A percentile compares a stretch with the other conserved stretches of the same genome.
Evolutionary conservation across 2,329 filamentous ascomycete genomes (phyloP).

Genomic region (Alternaria novae-zelandiae): DNA sequence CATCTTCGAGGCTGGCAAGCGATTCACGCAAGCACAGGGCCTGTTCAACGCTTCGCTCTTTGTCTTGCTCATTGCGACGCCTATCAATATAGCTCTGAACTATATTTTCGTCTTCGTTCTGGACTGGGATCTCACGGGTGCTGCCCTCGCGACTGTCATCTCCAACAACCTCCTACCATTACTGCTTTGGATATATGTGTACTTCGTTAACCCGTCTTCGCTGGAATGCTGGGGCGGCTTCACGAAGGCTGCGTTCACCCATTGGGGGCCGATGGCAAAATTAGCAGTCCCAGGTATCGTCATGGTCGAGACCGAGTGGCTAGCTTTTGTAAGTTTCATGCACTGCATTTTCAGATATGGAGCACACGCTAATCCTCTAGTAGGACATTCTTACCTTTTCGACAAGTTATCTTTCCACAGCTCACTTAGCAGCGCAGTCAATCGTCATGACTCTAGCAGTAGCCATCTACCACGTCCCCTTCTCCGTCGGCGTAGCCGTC

Average conservation of each 20-base stretch:
- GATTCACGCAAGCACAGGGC: conserved; percentile 63
- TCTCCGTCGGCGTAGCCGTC: conserved; percentile 49
- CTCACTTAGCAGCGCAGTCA: conserved; percentile 80
- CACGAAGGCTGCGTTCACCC: conserved; percentile 68
- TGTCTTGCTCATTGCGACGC: conserved; percentile 56
- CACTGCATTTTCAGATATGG: neutral
- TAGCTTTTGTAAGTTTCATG: conserved; percentile 33
- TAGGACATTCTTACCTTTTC: conserved; percentile 67
- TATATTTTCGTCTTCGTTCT: conserved; percentile 55
- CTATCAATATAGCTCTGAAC: conserved; percentile 57
- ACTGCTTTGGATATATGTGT: conserved; percentile 56
- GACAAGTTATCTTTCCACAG: conserved; percentile 78
- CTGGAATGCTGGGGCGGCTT: conserved; percentile 74
- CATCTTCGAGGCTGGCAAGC: conserved; percentile 61
- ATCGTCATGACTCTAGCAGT: conserved; percentile 43
- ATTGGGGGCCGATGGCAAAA: conserved; percentile 84
- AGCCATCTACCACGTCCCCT: conserved; percentile 51
- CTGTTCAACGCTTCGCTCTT: conserved; percentile 59
- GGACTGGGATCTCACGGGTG: conserved; percentile 58
- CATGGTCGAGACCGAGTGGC: conserved; percentile 78
- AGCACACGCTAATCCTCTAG: neutral
- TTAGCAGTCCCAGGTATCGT: conserved; percentile 89
- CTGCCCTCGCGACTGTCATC: conserved; percentile 58
- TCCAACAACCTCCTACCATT: conserved; percentile 58
- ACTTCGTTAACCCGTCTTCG: conserved; percentile 48